Percentiles rank a stretch among this genome's conserved stretches.
These are phyloP conservation scores for Delonix regia DNA, from an alignment of 306 rosid species.

Conservation along the genomic window DNA sequence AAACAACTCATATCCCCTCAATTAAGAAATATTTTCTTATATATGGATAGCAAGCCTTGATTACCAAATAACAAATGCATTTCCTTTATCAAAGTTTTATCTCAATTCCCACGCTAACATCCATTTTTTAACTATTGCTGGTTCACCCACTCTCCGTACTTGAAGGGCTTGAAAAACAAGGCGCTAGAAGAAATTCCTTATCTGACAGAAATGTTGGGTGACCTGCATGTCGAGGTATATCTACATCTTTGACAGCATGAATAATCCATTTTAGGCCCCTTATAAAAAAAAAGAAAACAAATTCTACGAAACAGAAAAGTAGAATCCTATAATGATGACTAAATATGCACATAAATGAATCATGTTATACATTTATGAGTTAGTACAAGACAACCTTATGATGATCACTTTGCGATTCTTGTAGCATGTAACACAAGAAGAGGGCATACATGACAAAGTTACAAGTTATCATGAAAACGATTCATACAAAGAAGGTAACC, in stretches of 20 bases:
- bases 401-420: slow-evolving; percentile 36
- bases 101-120: slow-evolving; percentile 19
- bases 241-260: slow-evolving; percentile 20
- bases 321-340: neutral
- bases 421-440: slow-evolving; percentile 57
- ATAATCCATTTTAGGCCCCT: neutral
- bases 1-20: neutral
- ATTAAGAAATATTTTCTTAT: neutral
- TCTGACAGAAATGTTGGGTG: slow-evolving; percentile 61
- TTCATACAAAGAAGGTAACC: slow-evolving; percentile 55
- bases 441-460: slow-evolving; percentile 39
- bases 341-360: slow-evolving; percentile 1
- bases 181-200: slow-evolving; percentile 63
- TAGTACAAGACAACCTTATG: neutral
- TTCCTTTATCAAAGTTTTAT: slow-evolving; percentile 29
- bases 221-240: slow-evolving; percentile 58
- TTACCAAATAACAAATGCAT: slow-evolving; percentile 12
- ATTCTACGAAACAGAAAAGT: neutral
- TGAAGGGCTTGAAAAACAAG: slow-evolving; percentile 56
- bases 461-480: slow-evolving; percentile 40
- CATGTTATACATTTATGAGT: neutral
- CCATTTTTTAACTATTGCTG: slow-evolving; percentile 37
- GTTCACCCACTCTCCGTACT: slow-evolving; percentile 53
- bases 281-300: neutral
- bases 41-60: slow-evolving; percentile 15